phyloP scores from a whole-genome alignment of 352 stramenopile genomes.

The Phytophthora idaei region DNA sequence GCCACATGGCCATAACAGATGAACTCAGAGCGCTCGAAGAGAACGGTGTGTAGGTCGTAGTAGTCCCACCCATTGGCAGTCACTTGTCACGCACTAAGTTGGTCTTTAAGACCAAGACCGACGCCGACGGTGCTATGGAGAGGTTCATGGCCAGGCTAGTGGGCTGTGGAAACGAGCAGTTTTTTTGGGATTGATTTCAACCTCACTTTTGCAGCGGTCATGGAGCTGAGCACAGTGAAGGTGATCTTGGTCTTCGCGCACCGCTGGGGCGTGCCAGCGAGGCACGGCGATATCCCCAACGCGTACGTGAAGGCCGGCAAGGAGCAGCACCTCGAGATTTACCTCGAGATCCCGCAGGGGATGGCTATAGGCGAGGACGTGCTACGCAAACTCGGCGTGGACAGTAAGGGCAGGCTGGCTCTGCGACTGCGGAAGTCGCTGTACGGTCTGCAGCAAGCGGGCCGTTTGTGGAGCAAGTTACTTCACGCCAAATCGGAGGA shows the following conservation, averaged over 20 bases:
- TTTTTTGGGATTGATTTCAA: too few relatives aligned
- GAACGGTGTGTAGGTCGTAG: too few relatives aligned
- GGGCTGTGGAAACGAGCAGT: too few relatives aligned
- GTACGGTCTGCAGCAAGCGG: background rate
- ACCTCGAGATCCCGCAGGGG: slow-evolving; percentile 1
- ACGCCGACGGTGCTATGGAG: too few relatives aligned
- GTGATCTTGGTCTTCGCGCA: slow-evolving; percentile 1
- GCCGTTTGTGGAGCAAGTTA: slow-evolving; percentile 6
- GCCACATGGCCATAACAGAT: too few relatives aligned
- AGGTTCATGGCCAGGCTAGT: too few relatives aligned
- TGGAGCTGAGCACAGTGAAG: background rate
- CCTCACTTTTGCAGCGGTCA: too few relatives aligned
- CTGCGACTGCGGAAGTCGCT: slow-evolving; percentile 3
- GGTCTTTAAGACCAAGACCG: too few relatives aligned
- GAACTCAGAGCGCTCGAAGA: too few relatives aligned
- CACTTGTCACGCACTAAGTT: too few relatives aligned
- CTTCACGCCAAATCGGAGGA: background rate
- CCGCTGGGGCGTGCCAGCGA: background rate
- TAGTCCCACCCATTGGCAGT: too few relatives aligned
- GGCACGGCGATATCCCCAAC: slow-evolving; percentile 9
- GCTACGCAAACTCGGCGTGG: background rate
- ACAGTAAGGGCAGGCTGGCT: background rate
- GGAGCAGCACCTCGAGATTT: slow-evolving; percentile 10
- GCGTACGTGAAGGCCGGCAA: slow-evolving; percentile 6
- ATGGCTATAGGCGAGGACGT: background rate